Evolutionary conservation across 257 asterid species (phyloP), one percentile per base, ranked within the genome.

Genomic region (Capsicum rhomboideum): DNA sequence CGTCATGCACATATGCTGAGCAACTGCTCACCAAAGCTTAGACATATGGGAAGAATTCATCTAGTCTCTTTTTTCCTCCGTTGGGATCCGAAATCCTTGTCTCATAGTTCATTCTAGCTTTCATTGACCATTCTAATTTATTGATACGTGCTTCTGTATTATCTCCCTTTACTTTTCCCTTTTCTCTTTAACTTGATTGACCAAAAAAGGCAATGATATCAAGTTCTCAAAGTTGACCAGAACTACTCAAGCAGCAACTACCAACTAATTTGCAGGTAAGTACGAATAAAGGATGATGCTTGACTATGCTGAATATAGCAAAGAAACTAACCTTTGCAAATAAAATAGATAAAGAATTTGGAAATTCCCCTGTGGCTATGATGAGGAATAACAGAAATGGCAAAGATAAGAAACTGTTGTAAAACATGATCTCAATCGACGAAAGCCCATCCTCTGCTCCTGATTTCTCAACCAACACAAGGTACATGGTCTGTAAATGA

Each of bases 401-500:
- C 80, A 97, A 82, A 6, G 99, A 97, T 85, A 97, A 85, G 78
- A 97, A 34, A 83, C 98, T 93, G 89, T 95, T 97, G 81, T 97
- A 95, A 78, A 92, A 88, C 99, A 97, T 97, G 84, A 97, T 93
- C 88, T 97, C 99, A 34, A 97, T 86, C 11, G 99, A 95, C 10
- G 97, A 90, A 87, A 97, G 97, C 79, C 98, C 98, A 66, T 95
- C 99, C 87, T 97, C 99, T 75, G 96, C 98, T 78, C 99, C 98
- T 11, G 99, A 93, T 89, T 91, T 93, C 88, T 97, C 99, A 80
- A 97, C 99, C 87, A 97, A 88, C 42, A 97, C 93, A 58, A 95
- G 99, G 94, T 97, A 97, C 98, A 97, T 97, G n/a, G 98, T 95
- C 99, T 97, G 97, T 82, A 90, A n/a, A 80, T 31, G 53, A 82